These are phyloP conservation scores for Entoloma clypeatum DNA, from an alignment of 1,284 basidiomycete species.

Conservation along the genomic window DNA sequence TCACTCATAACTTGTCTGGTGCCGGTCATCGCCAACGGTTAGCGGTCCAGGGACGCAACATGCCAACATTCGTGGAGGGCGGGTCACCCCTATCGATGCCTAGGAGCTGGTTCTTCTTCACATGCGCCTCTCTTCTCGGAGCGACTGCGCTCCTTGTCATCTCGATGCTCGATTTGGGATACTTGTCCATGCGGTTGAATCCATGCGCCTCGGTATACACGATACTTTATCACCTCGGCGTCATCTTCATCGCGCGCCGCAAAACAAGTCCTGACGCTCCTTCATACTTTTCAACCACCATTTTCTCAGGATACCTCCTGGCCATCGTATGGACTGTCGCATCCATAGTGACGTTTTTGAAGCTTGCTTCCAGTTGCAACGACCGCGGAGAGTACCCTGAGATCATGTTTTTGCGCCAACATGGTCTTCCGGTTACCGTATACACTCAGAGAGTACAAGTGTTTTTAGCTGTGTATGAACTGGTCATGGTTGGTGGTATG, in stretches of 20 bases:
- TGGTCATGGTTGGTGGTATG: slow-evolving; percentile 22
- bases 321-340: slow-evolving; percentile 28
- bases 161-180: slow-evolving; percentile 32
- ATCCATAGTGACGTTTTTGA: slow-evolving; percentile 26
- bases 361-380: slow-evolving; percentile 23
- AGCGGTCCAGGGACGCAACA: too few relatives aligned
- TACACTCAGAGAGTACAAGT: slow-evolving; percentile 27
- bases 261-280: slow-evolving; percentile 24
- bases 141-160: slow-evolving; percentile 26
- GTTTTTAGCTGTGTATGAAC: slow-evolving; percentile 24
- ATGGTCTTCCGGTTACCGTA: slow-evolving; percentile 25
- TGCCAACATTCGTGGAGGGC: too few relatives aligned
- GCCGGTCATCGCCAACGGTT: slow-evolving; percentile 21
- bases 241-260: slow-evolving; percentile 26
- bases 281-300: slow-evolving; percentile 32
- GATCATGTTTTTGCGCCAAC: slow-evolving; percentile 20
- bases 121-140: slow-evolving; percentile 23
- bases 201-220: slow-evolving; percentile 30
- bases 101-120: slow-evolving; percentile 26
- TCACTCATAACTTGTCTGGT: slow-evolving; percentile 14
- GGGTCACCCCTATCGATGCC: slow-evolving; percentile 21
- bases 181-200: slow-evolving; percentile 32
- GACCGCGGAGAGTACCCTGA: slow-evolving; percentile 16
- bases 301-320: slow-evolving; percentile 29
- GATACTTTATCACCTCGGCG: slow-evolving; percentile 25